Conservation (phyloP, 2,329 filamentous ascomycete genomes). For the Alternaria infectoria region DNA sequence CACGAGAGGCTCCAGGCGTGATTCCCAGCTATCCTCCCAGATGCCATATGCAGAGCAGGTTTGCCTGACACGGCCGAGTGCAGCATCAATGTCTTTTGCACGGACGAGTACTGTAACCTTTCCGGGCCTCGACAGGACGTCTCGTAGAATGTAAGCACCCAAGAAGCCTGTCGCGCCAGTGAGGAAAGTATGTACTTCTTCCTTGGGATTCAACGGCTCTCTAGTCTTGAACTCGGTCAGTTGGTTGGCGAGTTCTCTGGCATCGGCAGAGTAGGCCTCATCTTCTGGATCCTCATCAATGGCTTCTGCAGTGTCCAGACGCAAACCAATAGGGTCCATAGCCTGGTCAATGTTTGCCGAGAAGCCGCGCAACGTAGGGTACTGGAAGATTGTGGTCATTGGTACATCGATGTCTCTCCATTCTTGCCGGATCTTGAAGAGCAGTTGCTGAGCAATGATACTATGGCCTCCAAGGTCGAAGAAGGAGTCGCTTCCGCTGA, state of each 20-base stretch:
- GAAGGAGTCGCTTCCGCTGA: slow-evolving; percentile 69
- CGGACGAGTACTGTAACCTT: slow-evolving; percentile 79
- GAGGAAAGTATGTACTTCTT: slow-evolving; percentile 71
- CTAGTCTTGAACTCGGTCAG: slow-evolving; percentile 51
- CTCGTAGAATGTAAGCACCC: slow-evolving; percentile 78
- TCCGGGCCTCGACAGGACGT: slow-evolving; percentile 70
- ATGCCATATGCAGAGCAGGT: slow-evolving; percentile 79
- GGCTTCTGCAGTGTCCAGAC: slow-evolving; percentile 48
- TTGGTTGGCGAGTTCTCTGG: slow-evolving; percentile 57
- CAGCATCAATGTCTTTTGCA: slow-evolving; percentile 66
- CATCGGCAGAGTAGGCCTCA: slow-evolving; percentile 60
- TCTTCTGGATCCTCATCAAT: slow-evolving; percentile 57
- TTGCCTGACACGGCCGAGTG: slow-evolving; percentile 67
- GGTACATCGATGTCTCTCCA: slow-evolving; percentile 69
- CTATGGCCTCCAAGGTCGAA: slow-evolving; percentile 83
- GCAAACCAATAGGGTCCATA: slow-evolving; percentile 56
- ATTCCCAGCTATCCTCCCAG: slow-evolving; percentile 74
- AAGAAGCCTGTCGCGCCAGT: slow-evolving; percentile 93
- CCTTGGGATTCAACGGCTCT: slow-evolving; percentile 49
- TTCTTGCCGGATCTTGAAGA: slow-evolving; percentile 71
- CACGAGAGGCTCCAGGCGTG: slow-evolving; percentile 69
- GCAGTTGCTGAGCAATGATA: slow-evolving; percentile 80
- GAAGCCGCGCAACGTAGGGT: slow-evolving; percentile 66
- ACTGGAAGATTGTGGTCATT: slow-evolving; percentile 73
- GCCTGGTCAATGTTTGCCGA: slow-evolving; percentile 60